These are phyloP conservation scores for Metschnikowia corniflorae DNA, from an alignment of 805 yeast species.

Conservation along the genomic window DNA sequence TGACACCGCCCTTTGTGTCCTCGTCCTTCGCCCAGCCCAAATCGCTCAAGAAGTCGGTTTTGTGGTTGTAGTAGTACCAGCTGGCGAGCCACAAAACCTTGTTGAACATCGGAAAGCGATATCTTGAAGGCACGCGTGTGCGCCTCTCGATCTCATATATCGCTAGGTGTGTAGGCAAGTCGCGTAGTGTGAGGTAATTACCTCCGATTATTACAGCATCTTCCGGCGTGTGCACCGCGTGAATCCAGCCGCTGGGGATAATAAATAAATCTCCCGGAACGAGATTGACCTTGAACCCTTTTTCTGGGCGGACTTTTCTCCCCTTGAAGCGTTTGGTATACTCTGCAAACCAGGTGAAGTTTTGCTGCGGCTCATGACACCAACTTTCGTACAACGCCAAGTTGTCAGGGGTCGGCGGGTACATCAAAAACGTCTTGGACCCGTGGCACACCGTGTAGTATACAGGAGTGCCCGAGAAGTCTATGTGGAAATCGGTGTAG, in stretches of 20 bases:
- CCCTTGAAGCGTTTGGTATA: slow-evolving; percentile 31
- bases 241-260: slow-evolving; percentile 93
- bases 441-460: slow-evolving; percentile 84
- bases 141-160: slow-evolving; percentile 59
- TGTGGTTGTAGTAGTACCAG: slow-evolving; percentile 32
- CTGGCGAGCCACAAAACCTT: slow-evolving; percentile 68
- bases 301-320: slow-evolving; percentile 25
- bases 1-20: not conserved
- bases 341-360: slow-evolving; percentile 62
- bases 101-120: slow-evolving; percentile 74
- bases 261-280: slow-evolving; percentile 68
- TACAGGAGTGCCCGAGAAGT: slow-evolving; percentile 90
- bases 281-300: slow-evolving; percentile 54
- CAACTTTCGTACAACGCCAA: slow-evolving; percentile 61
- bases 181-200: slow-evolving; percentile 67
- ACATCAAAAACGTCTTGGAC: slow-evolving; percentile 66
- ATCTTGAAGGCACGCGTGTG: slow-evolving; percentile 72
- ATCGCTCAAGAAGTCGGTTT: slow-evolving; percentile 19
- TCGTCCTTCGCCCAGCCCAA: slow-evolving; percentile 1
- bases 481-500: slow-evolving; percentile 87
- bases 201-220: slow-evolving; percentile 88
- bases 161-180: slow-evolving; percentile 58
- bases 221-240: slow-evolving; percentile 77
- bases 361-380: slow-evolving; percentile 66
- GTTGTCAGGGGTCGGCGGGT: slow-evolving; percentile 70